Evolutionary conservation across 2,329 filamentous ascomycete genomes (phyloP).

Genomic region (Ustulina deusta): DNA sequence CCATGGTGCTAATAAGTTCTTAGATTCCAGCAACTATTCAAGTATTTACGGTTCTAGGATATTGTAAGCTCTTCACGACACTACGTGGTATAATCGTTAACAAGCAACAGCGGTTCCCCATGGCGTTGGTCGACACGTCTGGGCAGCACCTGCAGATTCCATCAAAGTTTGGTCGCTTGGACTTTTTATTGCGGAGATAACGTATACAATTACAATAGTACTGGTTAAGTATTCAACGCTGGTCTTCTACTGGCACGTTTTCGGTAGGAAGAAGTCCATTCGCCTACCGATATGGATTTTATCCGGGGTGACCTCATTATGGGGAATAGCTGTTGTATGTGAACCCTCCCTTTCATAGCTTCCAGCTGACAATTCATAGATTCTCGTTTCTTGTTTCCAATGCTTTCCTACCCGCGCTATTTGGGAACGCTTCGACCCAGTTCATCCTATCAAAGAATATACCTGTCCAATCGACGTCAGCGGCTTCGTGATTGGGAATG

Average conservation of each 20-base stretch:
- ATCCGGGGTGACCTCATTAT: background rate
- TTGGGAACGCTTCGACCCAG: background rate
- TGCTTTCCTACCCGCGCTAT: background rate
- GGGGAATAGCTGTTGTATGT: background rate
- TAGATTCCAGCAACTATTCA: background rate
- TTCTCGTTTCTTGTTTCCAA: background rate
- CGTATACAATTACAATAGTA: background rate
- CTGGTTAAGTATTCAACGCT: background rate
- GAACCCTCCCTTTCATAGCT: background rate
- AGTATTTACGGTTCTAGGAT: background rate
- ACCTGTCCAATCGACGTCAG: background rate
- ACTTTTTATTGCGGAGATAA: background rate
- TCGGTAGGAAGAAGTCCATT: background rate
- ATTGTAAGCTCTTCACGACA: background rate
- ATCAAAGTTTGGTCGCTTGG: background rate
- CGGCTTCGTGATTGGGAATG: background rate
- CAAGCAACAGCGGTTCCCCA: background rate
- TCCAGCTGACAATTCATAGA: background rate
- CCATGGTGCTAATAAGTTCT: background rate
- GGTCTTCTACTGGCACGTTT: background rate
- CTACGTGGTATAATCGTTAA: background rate
- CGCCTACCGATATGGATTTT: background rate
- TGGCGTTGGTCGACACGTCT: background rate
- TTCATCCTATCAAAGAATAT: background rate
- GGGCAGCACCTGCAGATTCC: background rate